Evolutionary conservation across 306 rosid genomes (phyloP), one percentile per base, ranked within the genome.

Genomic region (Begonia loranthoides): DNA sequence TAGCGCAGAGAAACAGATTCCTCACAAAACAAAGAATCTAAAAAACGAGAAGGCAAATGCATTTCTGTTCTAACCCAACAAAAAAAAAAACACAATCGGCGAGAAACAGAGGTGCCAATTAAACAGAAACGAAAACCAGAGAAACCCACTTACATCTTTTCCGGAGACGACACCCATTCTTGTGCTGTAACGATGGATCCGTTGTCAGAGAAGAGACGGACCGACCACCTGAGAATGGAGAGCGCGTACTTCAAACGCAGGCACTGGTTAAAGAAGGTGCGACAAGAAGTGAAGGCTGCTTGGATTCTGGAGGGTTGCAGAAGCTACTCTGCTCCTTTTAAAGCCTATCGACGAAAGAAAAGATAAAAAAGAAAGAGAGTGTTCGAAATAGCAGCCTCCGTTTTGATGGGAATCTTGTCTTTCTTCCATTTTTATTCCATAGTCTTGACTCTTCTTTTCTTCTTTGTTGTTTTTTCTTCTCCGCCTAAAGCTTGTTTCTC

Each of bases 281-380:
- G 80, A 70, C 84, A 72, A 40, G 13, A 70, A 63, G 59, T 52
- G 79, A 71, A 62, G 70, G 72, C 58, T 66, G 78, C 67, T 55
- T 9, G 14, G 47, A 11, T 10, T 10, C 13, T 11, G 15, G 0
- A n/a, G 60, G 54, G 55, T 59, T 43, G 34, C 68, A 71, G 75
- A 65, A 71, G 36, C 36, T 28, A 28, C 6, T 4, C 57, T 54
- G 78, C 68, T 62, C 58, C 56, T 64, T 61, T 51, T 56, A 53
- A 57, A 59, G 61, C 48, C 62, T 68, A 66, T 59, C 14, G 64
- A 58, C 52, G 79, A 60, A 67, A 60, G 51, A 56, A 44, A 45
- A 24, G 44, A 21, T 12, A 39, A n/a, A 0, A 3, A n/a, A 47
- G 54, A 24, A 53, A 9, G 21, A 50, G 36, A 4, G 36, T 28